Evolutionary conservation across 2,329 filamentous ascomycete species (phyloP), one percentile per base, ranked within the genome.

Genomic region (Ceratocystis colombiana): DNA sequence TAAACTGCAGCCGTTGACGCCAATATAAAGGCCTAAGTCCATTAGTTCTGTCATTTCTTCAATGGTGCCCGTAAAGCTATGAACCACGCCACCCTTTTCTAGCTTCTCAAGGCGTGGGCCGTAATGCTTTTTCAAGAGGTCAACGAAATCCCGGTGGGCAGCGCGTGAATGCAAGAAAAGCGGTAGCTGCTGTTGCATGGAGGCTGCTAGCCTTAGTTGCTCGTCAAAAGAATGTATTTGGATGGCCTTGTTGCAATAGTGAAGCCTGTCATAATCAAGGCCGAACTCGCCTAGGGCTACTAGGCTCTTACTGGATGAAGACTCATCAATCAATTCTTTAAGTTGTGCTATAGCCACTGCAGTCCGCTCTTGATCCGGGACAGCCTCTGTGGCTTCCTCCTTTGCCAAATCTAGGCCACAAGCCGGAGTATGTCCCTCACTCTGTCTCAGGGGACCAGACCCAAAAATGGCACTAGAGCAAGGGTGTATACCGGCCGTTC

Each of bases 1-100:
- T 79, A 99, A 84, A 72, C 89, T 95, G 76, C 94, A 99, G 3
- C 94, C 94, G 73, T 99, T 99, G 68, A 96, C 84, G n/a, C 94
- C 93, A 68, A 99, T 86, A 75, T 96, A 88, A 65, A 96, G 83
- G 0, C 92, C 93, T 59, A 95, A 75, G 1, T 84, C 85, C 71
- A 95, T 85, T 66, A 97, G 78, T 70, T 89, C 84, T 66, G 82
- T 78, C 88, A 96, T 93, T 76, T 96, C 94, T 66, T 88, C 89
- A 15, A 85, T 76, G 0, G 90, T 90, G 2, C 94, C 94, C 0
- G 94, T 99, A 72, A 99, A 99, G 73, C 88, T 93, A 77, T 99
- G 94, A 65, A 99, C 94, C 17, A 97, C 84, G 15, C 89, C 94
- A 20, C 87, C 84, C 71, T 83, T 88, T 25, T 88, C 85, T 15